Evolutionary conservation across 2,329 filamentous ascomycete genomes (phyloP).

Genomic region (Cladobotryum protrusum): DNA sequence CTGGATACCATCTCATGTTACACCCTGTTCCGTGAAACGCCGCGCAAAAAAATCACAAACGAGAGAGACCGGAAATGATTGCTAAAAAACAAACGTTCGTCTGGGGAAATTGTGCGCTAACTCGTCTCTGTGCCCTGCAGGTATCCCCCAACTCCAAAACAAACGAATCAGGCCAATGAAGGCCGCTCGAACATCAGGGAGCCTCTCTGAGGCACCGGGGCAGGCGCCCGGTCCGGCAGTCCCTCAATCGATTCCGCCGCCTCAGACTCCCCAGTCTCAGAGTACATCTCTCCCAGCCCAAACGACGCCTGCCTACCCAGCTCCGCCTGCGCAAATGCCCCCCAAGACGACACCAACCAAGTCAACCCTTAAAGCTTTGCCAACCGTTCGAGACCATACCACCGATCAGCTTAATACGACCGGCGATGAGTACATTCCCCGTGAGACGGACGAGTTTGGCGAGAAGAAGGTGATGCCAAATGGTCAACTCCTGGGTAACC

Average conservation of each 20-base stretch:
- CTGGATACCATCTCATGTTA: slow-evolving; percentile 21
- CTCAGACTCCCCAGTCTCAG: slow-evolving; percentile 50
- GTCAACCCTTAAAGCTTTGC: slow-evolving; percentile 83
- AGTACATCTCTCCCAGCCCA: slow-evolving; percentile 40
- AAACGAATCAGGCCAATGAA: slow-evolving; percentile 61
- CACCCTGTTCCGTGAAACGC: slow-evolving; percentile 27
- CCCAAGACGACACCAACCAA: slow-evolving; percentile 78
- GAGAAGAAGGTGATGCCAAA: slow-evolving; percentile 88
- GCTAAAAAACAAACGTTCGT: not conserved
- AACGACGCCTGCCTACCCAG: slow-evolving; percentile 30
- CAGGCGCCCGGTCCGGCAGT: slow-evolving; percentile 43
- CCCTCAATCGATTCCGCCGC: slow-evolving; percentile 37
- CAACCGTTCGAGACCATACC: slow-evolving; percentile 93
- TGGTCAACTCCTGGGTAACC: slow-evolving; percentile 72
- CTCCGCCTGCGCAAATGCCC: slow-evolving; percentile 46
- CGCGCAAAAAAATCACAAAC: slow-evolving; percentile 15
- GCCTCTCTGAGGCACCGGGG: slow-evolving; percentile 51
- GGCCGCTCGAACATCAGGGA: slow-evolving; percentile 40
- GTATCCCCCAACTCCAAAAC: slow-evolving; percentile 40
- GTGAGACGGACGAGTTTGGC: slow-evolving; percentile 86
- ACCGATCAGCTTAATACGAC: slow-evolving; percentile 87
- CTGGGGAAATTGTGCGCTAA: slow-evolving; percentile 15
- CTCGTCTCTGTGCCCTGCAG: slow-evolving; percentile 29
- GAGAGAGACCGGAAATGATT: slow-evolving; percentile 1
- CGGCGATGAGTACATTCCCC: slow-evolving; percentile 89